Evolutionary conservation across 2,329 filamentous ascomycete genomes (phyloP).

Genomic region (Calonectria pauciramosa): DNA sequence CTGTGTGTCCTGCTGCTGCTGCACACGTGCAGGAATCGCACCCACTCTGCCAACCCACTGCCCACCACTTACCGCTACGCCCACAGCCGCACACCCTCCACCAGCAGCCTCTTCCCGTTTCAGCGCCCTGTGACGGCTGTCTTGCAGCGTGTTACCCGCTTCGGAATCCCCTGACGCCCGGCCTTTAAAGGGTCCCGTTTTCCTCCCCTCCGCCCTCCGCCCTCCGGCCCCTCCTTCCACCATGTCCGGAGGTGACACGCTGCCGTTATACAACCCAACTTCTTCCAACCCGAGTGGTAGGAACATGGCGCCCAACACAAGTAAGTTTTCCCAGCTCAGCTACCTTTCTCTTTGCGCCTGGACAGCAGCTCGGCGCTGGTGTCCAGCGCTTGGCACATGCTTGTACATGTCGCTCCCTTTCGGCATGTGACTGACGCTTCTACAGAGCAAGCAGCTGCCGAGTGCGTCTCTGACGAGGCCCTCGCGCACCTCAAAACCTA

Average conservation of each 20-base stretch:
- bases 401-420: not conserved
- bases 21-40: slow-evolving; percentile 14
- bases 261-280: slow-evolving; percentile 49
- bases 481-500: slow-evolving; percentile 93
- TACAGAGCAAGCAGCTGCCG: slow-evolving; percentile 60
- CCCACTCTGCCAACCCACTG: slow-evolving; percentile 10
- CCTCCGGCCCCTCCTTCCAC: slow-evolving; percentile 43
- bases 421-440: slow-evolving; percentile 14
- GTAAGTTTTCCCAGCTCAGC: slow-evolving; percentile 37
- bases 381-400: not conserved
- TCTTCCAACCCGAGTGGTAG: slow-evolving; percentile 43
- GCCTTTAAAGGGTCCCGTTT: slow-evolving; percentile 39
- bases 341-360: not conserved
- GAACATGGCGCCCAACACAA: slow-evolving; percentile 53
- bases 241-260: slow-evolving; percentile 50
- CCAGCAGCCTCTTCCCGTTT: not conserved
- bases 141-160: slow-evolving; percentile 11
- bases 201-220: slow-evolving; percentile 37
- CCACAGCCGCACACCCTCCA: slow-evolving; percentile 4
- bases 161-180: slow-evolving; percentile 13
- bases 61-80: not conserved
- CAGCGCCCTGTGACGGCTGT: slow-evolving; percentile 8
- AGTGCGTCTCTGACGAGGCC: slow-evolving; percentile 90
- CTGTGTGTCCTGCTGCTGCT: not conserved
- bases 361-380: not conserved